Percentiles rank a stretch among this genome's conserved stretches.
These are phyloP conservation scores for Oryza glumipatula DNA, from an alignment of 176 grass and related monocot genomes.

Conservation along the genomic window DNA sequence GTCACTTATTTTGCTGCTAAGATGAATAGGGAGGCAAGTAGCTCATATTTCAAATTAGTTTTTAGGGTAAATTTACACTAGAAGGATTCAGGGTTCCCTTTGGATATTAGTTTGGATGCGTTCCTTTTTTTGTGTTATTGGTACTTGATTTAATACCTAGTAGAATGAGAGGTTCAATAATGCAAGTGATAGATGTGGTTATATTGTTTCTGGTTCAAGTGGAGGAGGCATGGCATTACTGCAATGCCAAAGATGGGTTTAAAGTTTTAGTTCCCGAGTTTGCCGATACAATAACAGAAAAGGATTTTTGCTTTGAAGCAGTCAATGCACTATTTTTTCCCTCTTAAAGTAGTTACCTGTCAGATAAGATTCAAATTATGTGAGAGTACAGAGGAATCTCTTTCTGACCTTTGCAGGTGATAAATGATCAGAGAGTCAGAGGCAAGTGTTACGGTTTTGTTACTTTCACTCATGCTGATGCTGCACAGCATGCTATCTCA, in stretches of 20 bases:
- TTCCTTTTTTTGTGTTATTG: background rate
- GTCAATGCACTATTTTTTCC: background rate
- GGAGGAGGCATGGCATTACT: slow-evolving; percentile 6
- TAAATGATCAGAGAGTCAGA: slow-evolving; percentile 81
- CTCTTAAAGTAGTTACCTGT: background rate
- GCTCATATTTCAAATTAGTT: background rate
- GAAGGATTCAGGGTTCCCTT: background rate
- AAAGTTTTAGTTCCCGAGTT: background rate
- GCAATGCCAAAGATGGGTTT: background rate
- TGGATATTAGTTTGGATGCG: background rate
- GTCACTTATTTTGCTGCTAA: background rate
- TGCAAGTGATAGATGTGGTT: background rate
- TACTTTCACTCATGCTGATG: slow-evolving; percentile 72
- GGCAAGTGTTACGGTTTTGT: slow-evolving; percentile 89
- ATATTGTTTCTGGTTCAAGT: slow-evolving; percentile 16
- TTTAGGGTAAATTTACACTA: background rate
- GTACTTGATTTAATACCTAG: background rate
- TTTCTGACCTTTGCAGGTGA: slow-evolving; percentile 60
- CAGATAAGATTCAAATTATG: background rate
- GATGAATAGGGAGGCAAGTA: background rate
- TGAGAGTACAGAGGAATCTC: background rate
- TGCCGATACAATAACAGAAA: background rate
- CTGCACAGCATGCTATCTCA: slow-evolving; percentile 70
- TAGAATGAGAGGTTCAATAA: slow-evolving; percentile 2
- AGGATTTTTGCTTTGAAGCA: background rate